Evolutionary conservation across 805 yeast species (phyloP).

Genomic region (Lachancea dasiensis): DNA sequence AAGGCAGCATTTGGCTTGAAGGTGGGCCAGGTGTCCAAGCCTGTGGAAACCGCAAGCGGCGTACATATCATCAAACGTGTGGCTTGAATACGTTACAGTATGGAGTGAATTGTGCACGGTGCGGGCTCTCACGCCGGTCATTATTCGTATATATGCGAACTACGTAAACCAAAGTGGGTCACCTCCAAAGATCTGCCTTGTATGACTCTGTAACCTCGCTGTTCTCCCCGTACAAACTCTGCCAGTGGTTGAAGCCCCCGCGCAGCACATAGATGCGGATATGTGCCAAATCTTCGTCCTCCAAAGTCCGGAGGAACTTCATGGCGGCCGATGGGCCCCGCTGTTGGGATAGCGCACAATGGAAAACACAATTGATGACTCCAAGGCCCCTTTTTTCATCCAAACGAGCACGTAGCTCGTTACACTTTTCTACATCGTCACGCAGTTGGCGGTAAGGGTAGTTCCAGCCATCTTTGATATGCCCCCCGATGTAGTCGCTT

Average conservation of each 20-base stretch:
- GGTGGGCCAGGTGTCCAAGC: slow-evolving; percentile 75
- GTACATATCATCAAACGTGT: slow-evolving; percentile 84
- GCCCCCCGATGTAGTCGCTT: slow-evolving; percentile 68
- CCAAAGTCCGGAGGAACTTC: slow-evolving; percentile 39
- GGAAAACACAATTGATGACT: slow-evolving; percentile 51
- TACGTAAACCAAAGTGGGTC: background rate
- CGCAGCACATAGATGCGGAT: slow-evolving; percentile 61
- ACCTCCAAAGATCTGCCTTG: slow-evolving; percentile 40
- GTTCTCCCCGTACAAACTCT: slow-evolving; percentile 64
- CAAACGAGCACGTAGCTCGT: slow-evolving; percentile 43
- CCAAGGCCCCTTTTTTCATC: slow-evolving; percentile 22
- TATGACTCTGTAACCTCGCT: slow-evolving; percentile 54
- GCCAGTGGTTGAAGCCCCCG: slow-evolving; percentile 91
- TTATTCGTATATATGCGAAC: too few species aligned
- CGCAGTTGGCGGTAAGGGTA: slow-evolving; percentile 21
- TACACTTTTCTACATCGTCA: slow-evolving; percentile 58
- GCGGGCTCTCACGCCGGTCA: too few species aligned
- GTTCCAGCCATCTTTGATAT: slow-evolving; percentile 23
- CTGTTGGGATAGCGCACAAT: slow-evolving; percentile 86
- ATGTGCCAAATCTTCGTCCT: slow-evolving; percentile 24
- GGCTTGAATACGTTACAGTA: slow-evolving; percentile 46
- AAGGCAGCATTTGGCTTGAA: slow-evolving; percentile 75
- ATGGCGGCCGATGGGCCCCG: slow-evolving; percentile 86
- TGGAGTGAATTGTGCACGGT: too few species aligned
- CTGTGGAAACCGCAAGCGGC: slow-evolving; percentile 88